phyloP scores from a whole-genome alignment of 768 basidiomycete genomes.

The Pleurotus citrinopileatus region DNA sequence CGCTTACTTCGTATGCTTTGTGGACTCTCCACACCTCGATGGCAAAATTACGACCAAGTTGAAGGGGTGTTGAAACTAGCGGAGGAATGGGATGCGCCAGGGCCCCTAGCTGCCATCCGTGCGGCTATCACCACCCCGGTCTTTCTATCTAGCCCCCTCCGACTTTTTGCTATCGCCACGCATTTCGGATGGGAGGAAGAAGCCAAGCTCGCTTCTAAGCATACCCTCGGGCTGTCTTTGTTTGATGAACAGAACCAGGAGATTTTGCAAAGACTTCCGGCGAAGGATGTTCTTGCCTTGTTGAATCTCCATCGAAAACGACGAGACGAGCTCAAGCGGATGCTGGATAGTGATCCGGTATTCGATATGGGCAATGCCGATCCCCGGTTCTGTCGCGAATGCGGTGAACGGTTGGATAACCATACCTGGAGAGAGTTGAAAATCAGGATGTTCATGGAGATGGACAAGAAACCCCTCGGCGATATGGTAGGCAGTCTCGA shows the following conservation, averaged over 20 bases:
- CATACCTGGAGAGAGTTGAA: constrained; percentile 39
- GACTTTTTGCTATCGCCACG: constrained; percentile 43
- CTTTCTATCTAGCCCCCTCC: constrained; percentile 42
- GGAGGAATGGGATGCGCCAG: constrained; percentile 44
- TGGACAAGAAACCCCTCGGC: constrained; percentile 36
- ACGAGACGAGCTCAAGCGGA: constrained; percentile 31
- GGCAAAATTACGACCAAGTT: constrained; percentile 38
- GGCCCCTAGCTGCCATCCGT: constrained; percentile 41
- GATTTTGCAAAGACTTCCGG: constrained; percentile 30
- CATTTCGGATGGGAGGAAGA: constrained; percentile 44
- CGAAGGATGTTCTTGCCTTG: constrained; percentile 32
- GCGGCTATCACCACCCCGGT: constrained; percentile 36
- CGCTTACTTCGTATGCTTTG: constrained; percentile 39
- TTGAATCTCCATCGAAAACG: constrained; percentile 39
- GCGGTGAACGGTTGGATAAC: constrained; percentile 32
- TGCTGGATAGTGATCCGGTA: constrained; percentile 29
- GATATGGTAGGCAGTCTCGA: constrained; percentile 33
- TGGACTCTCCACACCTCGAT: constrained; percentile 35
- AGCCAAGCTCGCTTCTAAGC: constrained; percentile 35
- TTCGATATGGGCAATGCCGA: constrained; percentile 38
- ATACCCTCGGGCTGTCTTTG: constrained; percentile 38
- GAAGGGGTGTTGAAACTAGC: constrained; percentile 37
- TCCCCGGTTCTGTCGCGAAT: constrained; percentile 25
- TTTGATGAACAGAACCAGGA: constrained; percentile 28
- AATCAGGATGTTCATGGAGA: constrained; percentile 33